These are phyloP conservation scores for Tephrocybe sp. DNA, from an alignment of 768 basidiomycete genomes.

Conservation along the genomic window DNA sequence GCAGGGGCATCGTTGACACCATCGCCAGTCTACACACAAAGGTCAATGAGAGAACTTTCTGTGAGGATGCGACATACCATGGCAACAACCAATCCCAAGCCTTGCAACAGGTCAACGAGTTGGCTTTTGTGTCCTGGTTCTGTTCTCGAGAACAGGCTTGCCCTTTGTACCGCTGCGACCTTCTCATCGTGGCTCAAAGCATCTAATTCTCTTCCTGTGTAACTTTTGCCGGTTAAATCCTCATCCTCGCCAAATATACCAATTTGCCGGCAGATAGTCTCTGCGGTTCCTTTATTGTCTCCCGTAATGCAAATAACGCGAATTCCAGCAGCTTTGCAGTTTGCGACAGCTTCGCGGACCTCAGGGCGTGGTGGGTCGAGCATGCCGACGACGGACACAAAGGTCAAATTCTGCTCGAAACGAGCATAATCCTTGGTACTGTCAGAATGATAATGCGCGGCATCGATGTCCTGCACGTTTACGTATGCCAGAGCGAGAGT, in stretches of 20 bases:
- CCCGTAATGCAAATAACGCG: slow-evolving; percentile 97
- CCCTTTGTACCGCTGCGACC: slow-evolving; percentile 80
- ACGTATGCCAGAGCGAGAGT: slow-evolving; percentile 91
- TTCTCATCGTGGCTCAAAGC: slow-evolving; percentile 78
- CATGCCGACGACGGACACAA: slow-evolving; percentile 97
- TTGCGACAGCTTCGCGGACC: slow-evolving; percentile 80
- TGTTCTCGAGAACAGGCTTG: slow-evolving; percentile 88
- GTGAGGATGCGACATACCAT: slow-evolving; percentile 55
- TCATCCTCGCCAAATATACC: slow-evolving; percentile 88
- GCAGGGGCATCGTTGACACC: slow-evolving; percentile 99
- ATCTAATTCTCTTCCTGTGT: slow-evolving; percentile 91
- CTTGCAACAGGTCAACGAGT: slow-evolving; percentile 91
- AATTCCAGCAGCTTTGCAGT: slow-evolving; percentile 91
- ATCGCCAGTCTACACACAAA: slow-evolving; percentile 74
- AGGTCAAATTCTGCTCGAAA: slow-evolving; percentile 90
- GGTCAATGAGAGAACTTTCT: background rate
- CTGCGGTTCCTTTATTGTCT: slow-evolving; percentile 96
- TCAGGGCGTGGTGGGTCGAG: slow-evolving; percentile 96
- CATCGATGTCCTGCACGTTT: slow-evolving; percentile 72
- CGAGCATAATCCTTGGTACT: slow-evolving; percentile 78
- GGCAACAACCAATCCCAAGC: slow-evolving; percentile 89
- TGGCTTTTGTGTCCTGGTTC: slow-evolving; percentile 95
- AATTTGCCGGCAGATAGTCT: slow-evolving; percentile 95
- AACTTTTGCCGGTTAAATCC: slow-evolving; percentile 92
- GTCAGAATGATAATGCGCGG: slow-evolving; percentile 78